phyloP scores from a whole-genome alignment of 352 stramenopile genomes.

The Phytophthora brassicae region DNA sequence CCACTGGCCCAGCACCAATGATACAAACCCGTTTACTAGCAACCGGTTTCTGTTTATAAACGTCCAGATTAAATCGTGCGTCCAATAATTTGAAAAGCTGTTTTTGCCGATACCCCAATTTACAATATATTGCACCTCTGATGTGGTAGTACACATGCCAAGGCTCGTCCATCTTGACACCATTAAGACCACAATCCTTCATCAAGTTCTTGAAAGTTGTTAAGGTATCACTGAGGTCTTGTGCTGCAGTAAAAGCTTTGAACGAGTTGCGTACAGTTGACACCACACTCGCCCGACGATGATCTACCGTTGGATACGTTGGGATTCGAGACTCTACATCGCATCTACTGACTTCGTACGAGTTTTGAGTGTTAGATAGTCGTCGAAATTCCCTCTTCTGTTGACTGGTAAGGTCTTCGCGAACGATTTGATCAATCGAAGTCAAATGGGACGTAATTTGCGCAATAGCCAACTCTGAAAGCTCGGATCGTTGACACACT shows the following conservation, averaged over 20 bases:
- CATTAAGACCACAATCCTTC: slow-evolving; percentile 40
- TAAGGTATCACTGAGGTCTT: slow-evolving; percentile 55
- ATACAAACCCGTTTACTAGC: slow-evolving; percentile 59
- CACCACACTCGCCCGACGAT: neutral
- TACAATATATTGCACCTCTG: slow-evolving; percentile 43
- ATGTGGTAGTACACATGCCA: slow-evolving; percentile 60
- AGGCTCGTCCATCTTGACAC: slow-evolving; percentile 38
- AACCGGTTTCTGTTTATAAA: slow-evolving; percentile 44
- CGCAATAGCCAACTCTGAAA: slow-evolving; percentile 52
- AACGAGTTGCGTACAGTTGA: slow-evolving; percentile 34
- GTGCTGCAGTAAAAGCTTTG: slow-evolving; percentile 46
- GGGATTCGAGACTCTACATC: neutral
- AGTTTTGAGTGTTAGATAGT: slow-evolving; percentile 29
- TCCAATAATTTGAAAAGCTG: slow-evolving; percentile 70
- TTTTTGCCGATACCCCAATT: slow-evolving; percentile 64
- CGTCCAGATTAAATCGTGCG: slow-evolving; percentile 40
- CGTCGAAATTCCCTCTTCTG: slow-evolving; percentile 33
- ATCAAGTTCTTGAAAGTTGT: slow-evolving; percentile 45
- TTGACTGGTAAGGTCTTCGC: slow-evolving; percentile 45
- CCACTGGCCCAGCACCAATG: slow-evolving; percentile 68
- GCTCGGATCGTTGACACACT: slow-evolving; percentile 46
- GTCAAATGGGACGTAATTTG: slow-evolving; percentile 50
- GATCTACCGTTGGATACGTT: too few relatives aligned
- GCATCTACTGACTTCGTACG: neutral
- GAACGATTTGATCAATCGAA: slow-evolving; percentile 62